A percentile compares a stretch with the other conserved stretches of the same genome.
These are phyloP conservation scores for Kingdonia uniflora DNA, from an alignment of 164 flowering plant genomes.

Conservation along the genomic window DNA sequence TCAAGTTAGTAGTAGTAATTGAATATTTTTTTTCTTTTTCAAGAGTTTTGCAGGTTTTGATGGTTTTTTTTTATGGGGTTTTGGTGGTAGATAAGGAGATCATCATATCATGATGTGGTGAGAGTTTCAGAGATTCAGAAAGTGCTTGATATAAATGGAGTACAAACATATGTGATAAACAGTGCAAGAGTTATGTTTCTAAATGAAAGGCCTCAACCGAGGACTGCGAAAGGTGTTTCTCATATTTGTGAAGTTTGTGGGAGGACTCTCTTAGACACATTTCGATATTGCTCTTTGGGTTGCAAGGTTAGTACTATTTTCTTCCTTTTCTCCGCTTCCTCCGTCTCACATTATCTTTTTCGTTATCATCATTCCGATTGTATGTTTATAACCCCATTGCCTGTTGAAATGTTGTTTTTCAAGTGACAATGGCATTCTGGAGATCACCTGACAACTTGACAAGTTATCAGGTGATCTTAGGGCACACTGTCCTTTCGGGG, in stretches of 20 bases:
- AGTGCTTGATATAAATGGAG: conserved; percentile 69
- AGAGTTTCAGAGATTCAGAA: conserved; percentile 73
- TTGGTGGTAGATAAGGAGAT: conserved; percentile 65
- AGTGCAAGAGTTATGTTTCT: conserved; percentile 84
- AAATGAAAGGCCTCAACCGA: conserved; percentile 91
- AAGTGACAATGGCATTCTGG: no score
- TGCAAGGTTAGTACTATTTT: conserved; percentile 52
- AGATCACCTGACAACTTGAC: no score
- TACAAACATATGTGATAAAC: conserved; percentile 93
- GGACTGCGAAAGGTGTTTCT: conserved; percentile 53
- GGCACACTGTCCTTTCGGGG: no score
- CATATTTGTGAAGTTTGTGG: conserved; percentile 76
- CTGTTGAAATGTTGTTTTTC: no score
- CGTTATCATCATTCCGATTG: not conserved
- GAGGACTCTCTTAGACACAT: conserved; percentile 69
- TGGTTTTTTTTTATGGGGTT: conserved; percentile 2
- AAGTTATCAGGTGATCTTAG: no score
- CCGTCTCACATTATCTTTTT: conserved; percentile 3
- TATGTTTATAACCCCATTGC: not conserved
- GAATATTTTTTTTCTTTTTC: not conserved
- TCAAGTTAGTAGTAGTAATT: conserved; percentile 40
- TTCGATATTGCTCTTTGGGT: conserved; percentile 87
- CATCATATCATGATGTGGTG: conserved; percentile 97
- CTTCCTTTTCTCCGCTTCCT: not conserved
- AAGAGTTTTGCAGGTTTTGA: not conserved